Conservation (phyloP, 768 basidiomycete species). For the Auricularia sp. region DNA sequence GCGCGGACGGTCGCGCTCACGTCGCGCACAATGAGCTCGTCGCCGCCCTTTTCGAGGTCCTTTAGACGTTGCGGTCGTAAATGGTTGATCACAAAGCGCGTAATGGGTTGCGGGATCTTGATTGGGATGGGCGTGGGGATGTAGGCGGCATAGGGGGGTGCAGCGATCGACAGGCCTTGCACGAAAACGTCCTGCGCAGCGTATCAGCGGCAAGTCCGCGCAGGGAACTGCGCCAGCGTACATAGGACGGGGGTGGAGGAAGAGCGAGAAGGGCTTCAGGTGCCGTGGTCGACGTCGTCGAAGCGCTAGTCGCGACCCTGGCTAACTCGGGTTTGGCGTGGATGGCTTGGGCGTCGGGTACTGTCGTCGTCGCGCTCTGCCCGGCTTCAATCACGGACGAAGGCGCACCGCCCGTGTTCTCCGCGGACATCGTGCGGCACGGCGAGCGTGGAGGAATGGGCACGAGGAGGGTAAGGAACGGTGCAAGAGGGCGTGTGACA, state of each 20-base stretch:
- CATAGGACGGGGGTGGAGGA: neutral
- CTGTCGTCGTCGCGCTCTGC: no score
- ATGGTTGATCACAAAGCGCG: neutral
- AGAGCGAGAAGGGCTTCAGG: neutral
- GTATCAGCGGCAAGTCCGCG: neutral
- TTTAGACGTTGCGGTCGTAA: neutral
- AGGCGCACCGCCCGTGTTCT: no score
- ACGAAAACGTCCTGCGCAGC: neutral
- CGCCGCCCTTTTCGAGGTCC: neutral
- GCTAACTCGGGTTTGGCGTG: no score
- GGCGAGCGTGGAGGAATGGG: no score
- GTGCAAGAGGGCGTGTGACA: no score
- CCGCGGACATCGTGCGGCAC: no score
- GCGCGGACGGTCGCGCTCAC: neutral
- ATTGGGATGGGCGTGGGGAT: constrained; percentile 1
- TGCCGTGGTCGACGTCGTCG: neutral
- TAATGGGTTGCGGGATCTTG: constrained; percentile 1
- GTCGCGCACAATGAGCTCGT: constrained; percentile 1
- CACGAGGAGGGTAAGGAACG: no score
- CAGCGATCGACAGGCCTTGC: neutral
- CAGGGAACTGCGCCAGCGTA: neutral
- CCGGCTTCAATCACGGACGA: no score
- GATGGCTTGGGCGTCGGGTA: no score
- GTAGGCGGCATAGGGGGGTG: neutral
- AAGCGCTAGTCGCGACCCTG: no score